These are phyloP conservation scores for Hypericum perforatum DNA, from an alignment of 345 rosid genomes.

Conservation along the genomic window DNA sequence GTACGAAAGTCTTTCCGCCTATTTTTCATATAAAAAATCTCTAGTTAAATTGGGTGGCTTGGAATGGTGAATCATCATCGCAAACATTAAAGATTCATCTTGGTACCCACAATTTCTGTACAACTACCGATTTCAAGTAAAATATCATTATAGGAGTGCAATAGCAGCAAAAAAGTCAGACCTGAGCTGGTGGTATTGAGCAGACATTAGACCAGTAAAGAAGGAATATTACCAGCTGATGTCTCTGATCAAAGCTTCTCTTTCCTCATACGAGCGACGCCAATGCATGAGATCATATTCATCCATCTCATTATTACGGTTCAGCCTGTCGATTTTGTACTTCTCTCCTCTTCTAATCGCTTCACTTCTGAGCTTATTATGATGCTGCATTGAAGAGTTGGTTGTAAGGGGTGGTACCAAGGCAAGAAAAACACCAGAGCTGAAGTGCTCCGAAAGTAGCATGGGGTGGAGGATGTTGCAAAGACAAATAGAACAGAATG, in stretches of 20 bases:
- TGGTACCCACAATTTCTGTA: too few species aligned
- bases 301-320: constrained; percentile 83
- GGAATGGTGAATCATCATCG: too few species aligned
- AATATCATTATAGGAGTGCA: background rate
- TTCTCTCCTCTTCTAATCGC: constrained; percentile 67
- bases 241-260: constrained; percentile 91
- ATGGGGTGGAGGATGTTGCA: too few species aligned
- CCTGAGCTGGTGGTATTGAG: too few species aligned
- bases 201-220: background rate
- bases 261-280: constrained; percentile 86
- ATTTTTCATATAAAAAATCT: too few species aligned
- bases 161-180: background rate
- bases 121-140: too few species aligned
- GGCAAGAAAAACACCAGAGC: background rate
- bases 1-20: too few species aligned
- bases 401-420: background rate
- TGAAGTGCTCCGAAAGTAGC: too few species aligned
- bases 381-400: constrained; percentile 36
- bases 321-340: constrained; percentile 59
- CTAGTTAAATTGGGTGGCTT: too few species aligned
- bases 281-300: constrained; percentile 80
- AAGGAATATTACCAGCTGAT: constrained; percentile 58
- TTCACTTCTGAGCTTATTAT: constrained; percentile 55
- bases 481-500: too few species aligned
- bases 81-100: too few species aligned